These are phyloP conservation scores for Marchantia paleacea DNA, from an alignment of 225 moss, liverwort and hornwort genomes.

Conservation along the genomic window DNA sequence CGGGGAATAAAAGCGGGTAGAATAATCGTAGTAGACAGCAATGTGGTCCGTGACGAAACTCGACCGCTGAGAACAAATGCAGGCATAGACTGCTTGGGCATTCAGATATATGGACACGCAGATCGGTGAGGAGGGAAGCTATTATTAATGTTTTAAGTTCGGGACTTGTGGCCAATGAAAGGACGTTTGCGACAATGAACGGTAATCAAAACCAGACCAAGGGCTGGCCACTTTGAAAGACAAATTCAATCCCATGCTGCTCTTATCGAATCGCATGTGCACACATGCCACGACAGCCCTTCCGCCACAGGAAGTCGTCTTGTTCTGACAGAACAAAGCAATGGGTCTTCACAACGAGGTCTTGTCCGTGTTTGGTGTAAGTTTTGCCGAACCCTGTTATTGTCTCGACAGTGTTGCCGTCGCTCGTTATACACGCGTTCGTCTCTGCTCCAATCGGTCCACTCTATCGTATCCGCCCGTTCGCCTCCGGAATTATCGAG, in stretches of 20 bases:
- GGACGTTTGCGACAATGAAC: background rate
- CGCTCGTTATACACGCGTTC: background rate
- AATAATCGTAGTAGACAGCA: too few species aligned
- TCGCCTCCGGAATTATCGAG: too few species aligned
- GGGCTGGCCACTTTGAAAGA: background rate
- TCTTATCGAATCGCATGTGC: background rate
- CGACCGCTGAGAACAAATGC: too few species aligned
- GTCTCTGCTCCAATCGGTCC: background rate
- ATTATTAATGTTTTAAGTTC: background rate
- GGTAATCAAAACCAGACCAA: background rate
- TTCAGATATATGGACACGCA: too few species aligned
- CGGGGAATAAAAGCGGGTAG: too few species aligned
- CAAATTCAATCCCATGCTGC: background rate
- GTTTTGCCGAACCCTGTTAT: background rate
- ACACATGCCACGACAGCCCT: slow-evolving; percentile 3
- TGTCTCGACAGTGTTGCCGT: background rate
- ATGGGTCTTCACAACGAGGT: background rate
- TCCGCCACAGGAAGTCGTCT: background rate
- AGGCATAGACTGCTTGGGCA: too few species aligned
- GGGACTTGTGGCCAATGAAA: background rate
- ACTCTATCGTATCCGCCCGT: too few species aligned
- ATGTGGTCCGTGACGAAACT: too few species aligned
- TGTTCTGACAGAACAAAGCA: background rate
- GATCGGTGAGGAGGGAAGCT: background rate
- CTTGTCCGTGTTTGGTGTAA: background rate